Evolutionary conservation across 345 rosid genomes (phyloP).

Genomic region (Moricandia moricandioides): DNA sequence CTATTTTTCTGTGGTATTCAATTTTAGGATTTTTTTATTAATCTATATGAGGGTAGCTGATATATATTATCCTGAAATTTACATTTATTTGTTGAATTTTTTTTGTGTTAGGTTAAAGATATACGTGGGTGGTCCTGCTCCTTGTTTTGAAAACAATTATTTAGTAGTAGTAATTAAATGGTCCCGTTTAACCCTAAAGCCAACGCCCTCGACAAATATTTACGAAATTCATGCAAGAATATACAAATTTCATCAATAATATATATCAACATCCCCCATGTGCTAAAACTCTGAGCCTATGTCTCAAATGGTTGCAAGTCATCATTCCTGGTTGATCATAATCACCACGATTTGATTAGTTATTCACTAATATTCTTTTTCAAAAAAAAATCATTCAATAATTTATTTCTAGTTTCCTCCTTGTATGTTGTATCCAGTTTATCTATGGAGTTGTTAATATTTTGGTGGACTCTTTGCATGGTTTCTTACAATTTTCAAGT

Average conservation of each 20-base stretch:
- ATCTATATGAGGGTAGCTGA: not conserved
- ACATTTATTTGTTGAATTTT: not conserved
- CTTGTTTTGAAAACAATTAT: slow-evolving; percentile 27
- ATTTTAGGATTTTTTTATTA: not conserved
- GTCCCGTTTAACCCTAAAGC: slow-evolving; percentile 30
- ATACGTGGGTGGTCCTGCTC: slow-evolving; percentile 32
- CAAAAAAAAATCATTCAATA: not conserved
- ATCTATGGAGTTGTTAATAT: not conserved
- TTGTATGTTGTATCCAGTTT: not conserved
- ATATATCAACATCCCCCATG: not conserved
- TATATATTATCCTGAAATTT: not conserved
- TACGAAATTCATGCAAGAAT: slow-evolving; percentile 9
- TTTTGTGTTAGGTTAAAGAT: slow-evolving; percentile 12
- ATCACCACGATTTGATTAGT: not conserved
- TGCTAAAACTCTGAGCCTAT: not conserved
- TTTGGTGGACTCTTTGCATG: slow-evolving; percentile 4
- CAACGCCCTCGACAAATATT: slow-evolving; percentile 24
- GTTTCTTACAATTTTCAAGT: not conserved
- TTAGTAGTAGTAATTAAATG: slow-evolving; percentile 9
- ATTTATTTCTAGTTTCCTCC: not conserved
- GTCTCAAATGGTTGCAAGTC: not conserved
- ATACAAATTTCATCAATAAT: not conserved
- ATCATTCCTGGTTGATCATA: not conserved
- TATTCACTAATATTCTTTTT: not conserved
- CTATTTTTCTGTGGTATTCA: not conserved